Base-by-base conservation (phyloP, 139 green algal genomes). In the Protoeuglena noctilucae region DNA sequence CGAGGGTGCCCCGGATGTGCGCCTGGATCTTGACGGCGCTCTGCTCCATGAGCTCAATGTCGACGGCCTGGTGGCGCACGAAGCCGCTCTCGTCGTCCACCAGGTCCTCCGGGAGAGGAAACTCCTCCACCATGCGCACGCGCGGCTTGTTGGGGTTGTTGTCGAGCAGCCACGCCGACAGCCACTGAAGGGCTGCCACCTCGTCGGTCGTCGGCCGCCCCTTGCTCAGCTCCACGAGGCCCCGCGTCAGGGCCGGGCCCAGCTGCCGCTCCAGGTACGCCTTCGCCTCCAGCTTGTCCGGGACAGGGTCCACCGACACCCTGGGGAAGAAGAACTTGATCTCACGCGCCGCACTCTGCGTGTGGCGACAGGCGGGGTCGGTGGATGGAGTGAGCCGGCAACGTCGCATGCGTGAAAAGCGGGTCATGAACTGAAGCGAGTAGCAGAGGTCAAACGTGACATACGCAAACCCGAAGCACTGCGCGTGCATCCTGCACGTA, bases 131-230 rank as follows among this genome's bases (percentile, higher is more conserved):
- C 17, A 34, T 22, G 30, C 60, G 51, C 1, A 72, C 29, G 43
- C 54, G 14, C 59, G 49, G 69, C 58, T 84, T 90, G 69, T 88
- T 87, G 40, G 79, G 82, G 68, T 91, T 91, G 78, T 91, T 82
- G 12, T 77, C 59, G 17, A 83, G 69, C 41, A 91, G 68, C 73
- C 76, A 91, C 19, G 71, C 19, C 5, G 73, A 77, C n/a, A 91
- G 61, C 56, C 80, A 88, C 7, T 52, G 70, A 34, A 84, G 67
- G 24, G 76, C 79, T 48, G 80, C 73, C 14, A 58, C 18, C 45
- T 71, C 69, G 50, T 81, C 56, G 17, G 63, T 47, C 17, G n/a
- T 54, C 28, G 63, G 56, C 22, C 56, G 56, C 47, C 54, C 34
- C 47, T 77, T 71, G 2, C 76, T 72, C 18, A 91, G 56, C n/a